Evolutionary conservation across 2,329 filamentous ascomycete species (phyloP), one percentile per base, ranked within the genome.

Genomic region (Curvularia lunata): DNA sequence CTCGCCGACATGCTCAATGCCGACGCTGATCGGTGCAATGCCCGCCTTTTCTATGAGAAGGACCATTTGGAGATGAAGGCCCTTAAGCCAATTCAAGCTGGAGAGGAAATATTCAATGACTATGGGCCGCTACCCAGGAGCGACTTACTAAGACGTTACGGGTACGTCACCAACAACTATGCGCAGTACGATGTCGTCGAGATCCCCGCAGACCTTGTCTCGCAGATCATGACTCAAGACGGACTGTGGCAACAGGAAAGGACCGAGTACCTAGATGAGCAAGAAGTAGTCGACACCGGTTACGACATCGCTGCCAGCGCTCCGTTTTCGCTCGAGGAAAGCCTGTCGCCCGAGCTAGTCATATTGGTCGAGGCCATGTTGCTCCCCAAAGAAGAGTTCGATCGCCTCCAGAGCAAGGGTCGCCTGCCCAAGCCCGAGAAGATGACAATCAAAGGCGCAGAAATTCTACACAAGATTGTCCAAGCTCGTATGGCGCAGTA

Each of bases 1-100:
- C 85, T 97, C 81, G 92, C 92, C 1, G 93, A 97, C 73, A 88
- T 96, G 70, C 82, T 97, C 30, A 97, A 96, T 69, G 91, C 92
- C 0, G 91, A 97, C 73, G 92, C 90, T 4, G 87, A 92, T 61
- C 79, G 80, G 63, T 95, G 95, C 75, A 96, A 97, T 66, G 84
- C 86, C 19, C 84, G 85, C 43, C 80, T 88, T 0, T 86, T 85
- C 68, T 85, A 88, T 71, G 84, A 87, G 62, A 79, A 84, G 55
- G 78, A 80, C 45, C 77, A 73, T 10, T 81, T 96, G 8, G 87
- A 88, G 2, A 94, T 95, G 75, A 89, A 87, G 23, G 83, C 90
- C 0, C 81, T 93, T 57, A 85, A 87, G 42, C 78, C 84, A 1
- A 92, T 97, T 68, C 78, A 77, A 23, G 83, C 85, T 0, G 90